These are phyloP conservation scores for Leishmania turanica DNA, from an alignment of 208 protist species.

Conservation along the genomic window DNA sequence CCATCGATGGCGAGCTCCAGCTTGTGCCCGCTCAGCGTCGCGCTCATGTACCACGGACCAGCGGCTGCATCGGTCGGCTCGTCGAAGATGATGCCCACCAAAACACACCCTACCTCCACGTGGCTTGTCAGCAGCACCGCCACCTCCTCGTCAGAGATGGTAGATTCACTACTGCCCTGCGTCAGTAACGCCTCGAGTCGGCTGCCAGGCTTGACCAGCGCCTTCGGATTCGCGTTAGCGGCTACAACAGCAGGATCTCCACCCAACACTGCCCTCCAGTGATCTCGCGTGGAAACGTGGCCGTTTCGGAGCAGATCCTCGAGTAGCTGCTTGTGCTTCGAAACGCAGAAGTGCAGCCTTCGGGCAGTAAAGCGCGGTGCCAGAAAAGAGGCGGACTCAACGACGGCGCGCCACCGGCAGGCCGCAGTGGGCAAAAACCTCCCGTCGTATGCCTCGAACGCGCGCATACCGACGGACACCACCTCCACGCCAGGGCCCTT, in stretches of 20 bases:
- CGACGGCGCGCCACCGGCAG: constrained; percentile 87
- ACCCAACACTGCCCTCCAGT: constrained; percentile 67
- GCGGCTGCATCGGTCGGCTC: constrained; percentile 17
- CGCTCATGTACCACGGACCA: constrained; percentile 78
- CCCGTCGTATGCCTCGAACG: constrained; percentile 86
- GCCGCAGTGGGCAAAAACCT: constrained; percentile 64
- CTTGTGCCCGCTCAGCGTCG: constrained; percentile 79
- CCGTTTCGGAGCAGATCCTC: constrained; percentile 70
- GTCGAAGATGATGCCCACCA: constrained; percentile 52
- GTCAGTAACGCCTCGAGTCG: constrained; percentile 36
- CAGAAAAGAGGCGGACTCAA: constrained; percentile 82
- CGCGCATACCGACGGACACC: constrained; percentile 77
- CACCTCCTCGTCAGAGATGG: constrained; percentile 22
- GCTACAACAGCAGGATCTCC: constrained; percentile 28
- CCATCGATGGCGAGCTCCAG: constrained; percentile 84
- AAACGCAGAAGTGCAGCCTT: constrained; percentile 55
- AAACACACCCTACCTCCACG: constrained; percentile 66
- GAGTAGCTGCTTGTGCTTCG: constrained; percentile 46
- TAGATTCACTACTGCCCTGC: constrained; percentile 15
- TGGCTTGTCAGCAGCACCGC: constrained; percentile 37
- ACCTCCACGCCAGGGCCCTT: constrained; percentile 93
- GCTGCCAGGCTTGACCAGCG: constrained; percentile 44
- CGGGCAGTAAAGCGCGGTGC: constrained; percentile 52
- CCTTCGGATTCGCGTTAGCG: constrained; percentile 16
- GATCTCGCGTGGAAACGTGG: constrained; percentile 68